Percentiles rank a stretch among this genome's conserved stretches.
Evolutionary conservation across 768 basidiomycete species (phyloP).

Genomic region (Rhodotorula paludigena): DNA sequence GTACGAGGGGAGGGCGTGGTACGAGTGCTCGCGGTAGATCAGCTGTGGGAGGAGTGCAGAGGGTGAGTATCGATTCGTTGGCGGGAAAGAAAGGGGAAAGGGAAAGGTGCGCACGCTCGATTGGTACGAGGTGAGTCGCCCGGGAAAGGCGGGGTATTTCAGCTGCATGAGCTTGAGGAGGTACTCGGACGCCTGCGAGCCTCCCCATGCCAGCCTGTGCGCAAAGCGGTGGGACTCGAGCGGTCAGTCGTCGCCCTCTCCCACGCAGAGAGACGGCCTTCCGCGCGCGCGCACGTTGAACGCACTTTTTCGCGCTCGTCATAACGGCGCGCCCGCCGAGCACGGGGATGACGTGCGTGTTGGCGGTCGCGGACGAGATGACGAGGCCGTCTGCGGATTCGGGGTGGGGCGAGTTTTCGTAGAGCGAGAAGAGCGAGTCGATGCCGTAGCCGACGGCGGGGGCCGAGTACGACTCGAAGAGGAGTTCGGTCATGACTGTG

Average conservation of each 20-base stretch:
- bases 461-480: constrained; percentile 87
- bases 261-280: neutral
- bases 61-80: neutral
- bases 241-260: neutral
- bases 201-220: constrained; percentile 85
- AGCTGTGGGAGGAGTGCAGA: constrained; percentile 55
- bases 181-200: constrained; percentile 82
- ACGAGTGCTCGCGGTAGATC: constrained; percentile 83
- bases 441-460: constrained; percentile 81
- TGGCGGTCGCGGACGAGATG: constrained; percentile 84
- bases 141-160: constrained; percentile 90
- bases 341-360: constrained; percentile 85
- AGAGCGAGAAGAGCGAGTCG: constrained; percentile 88
- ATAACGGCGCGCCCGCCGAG: constrained; percentile 74
- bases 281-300: neutral
- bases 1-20: constrained; percentile 70
- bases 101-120: constrained; percentile 56
- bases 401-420: constrained; percentile 56
- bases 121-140: constrained; percentile 69
- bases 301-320: constrained; percentile 63
- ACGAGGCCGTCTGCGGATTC: constrained; percentile 69
- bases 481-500: constrained; percentile 85
- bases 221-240: no score
- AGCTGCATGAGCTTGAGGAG: constrained; percentile 87
- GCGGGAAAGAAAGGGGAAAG: neutral